Conservation (phyloP, 805 yeast genomes). For the Ogataea saltuana region DNA sequence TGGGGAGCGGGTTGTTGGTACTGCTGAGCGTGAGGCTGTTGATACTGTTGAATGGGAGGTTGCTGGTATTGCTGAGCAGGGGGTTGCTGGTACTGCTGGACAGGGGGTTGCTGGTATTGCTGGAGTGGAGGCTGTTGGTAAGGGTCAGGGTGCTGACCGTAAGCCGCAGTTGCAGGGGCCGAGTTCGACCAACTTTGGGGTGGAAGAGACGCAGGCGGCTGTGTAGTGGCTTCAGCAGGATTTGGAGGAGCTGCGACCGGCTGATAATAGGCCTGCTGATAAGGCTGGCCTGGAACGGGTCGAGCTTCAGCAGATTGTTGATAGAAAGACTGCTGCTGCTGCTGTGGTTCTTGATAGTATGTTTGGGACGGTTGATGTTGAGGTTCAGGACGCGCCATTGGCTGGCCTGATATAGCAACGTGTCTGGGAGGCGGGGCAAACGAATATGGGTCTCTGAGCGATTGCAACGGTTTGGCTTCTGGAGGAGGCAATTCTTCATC, state of each 20-base stretch:
- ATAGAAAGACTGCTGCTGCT: constrained; percentile 15
- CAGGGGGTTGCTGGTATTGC: constrained; percentile 4
- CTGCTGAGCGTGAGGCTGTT: constrained; percentile 11
- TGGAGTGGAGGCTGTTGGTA: constrained; percentile 11
- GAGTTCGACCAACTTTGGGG: constrained; percentile 20
- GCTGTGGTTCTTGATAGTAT: constrained; percentile 10
- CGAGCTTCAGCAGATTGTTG: not conserved
- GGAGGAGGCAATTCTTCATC: constrained; percentile 18
- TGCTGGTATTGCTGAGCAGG: constrained; percentile 2
- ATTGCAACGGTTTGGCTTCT: constrained; percentile 22
- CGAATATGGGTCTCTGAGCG: constrained; percentile 33
- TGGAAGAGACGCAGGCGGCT: too few relatives aligned
- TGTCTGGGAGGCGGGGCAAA: constrained; percentile 38
- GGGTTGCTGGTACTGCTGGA: constrained; percentile 3
- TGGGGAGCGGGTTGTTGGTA: not conserved
- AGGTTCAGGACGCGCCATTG: constrained; percentile 23
- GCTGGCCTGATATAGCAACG: constrained; percentile 22
- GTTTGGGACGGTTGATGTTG: constrained; percentile 10
- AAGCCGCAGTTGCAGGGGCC: constrained; percentile 8
- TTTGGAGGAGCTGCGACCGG: constrained; percentile 3
- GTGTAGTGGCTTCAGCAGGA: too few relatives aligned
- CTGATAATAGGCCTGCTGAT: not conserved
- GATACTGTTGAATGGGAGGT: constrained; percentile 4
- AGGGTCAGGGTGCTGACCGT: constrained; percentile 12
- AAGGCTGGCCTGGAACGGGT: not conserved